Evolutionary conservation across 2,329 filamentous ascomycete species (phyloP), one percentile per base, ranked within the genome.

Genomic region (Mariannaea elegans): DNA sequence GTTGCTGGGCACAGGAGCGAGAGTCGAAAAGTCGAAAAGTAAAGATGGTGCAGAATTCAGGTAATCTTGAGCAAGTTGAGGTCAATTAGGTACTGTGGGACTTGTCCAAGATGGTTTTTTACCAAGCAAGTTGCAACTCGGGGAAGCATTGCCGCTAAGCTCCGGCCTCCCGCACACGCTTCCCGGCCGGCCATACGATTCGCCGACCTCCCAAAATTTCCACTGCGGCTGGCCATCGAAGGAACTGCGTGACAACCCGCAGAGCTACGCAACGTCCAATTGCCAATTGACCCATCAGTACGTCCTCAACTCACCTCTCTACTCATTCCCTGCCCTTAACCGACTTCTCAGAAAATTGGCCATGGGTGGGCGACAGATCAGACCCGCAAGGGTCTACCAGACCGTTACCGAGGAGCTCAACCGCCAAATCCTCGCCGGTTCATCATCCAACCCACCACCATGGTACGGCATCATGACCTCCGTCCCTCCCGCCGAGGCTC

Each of bases 401-500:
- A 76, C 77, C 60, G 77, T 82, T 62, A 72, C 77, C 23, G 72
- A 76, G 49, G 75, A 83, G 65, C 71, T 84, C 54, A 76, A 78
- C 67, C 76, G 79, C 63, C 73, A 70, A 48, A 71, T 80, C 63
- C 73, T 81, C 51, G 67, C 65, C 59, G 66, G 76, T 61, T 69
- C 60, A 61, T 71, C 70, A 51, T 70, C 74, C 69, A 72, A 71
- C 45, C 76, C 75, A 46, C 75, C 78, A 51, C 75, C 81, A 52
- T 88, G 85, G 85, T 81, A 82, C 60, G 72, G 79, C 9, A 81
- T 82, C 27, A 73, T 87, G 65, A 77, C 81, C 66, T 72, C 76
- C 12, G 81, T 86, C 34, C 86, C 87, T 32, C 87, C 87, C 4
- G 74, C 84, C 66, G 86, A 89, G 73, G 81, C 83, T 38, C 73